phyloP scores from a whole-genome alignment of 257 asterid species.

The Marsdenia floribunda region DNA sequence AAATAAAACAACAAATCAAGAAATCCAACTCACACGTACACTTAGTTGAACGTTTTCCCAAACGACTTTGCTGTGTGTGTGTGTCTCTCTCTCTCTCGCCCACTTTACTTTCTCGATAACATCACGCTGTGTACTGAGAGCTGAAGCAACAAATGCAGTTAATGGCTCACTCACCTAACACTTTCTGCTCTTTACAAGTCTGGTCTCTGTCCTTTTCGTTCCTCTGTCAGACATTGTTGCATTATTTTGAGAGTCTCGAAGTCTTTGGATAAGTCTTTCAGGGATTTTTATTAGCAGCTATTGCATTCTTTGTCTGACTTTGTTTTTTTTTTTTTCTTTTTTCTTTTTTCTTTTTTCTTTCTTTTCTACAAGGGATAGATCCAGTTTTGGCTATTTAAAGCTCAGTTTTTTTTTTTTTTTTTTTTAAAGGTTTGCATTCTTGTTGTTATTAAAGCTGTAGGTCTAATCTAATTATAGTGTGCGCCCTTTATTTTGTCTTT shows the following conservation, averaged over 20 bases:
- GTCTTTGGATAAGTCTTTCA: conserved; percentile 15
- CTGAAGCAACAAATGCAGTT: conserved; percentile 16
- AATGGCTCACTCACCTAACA: conserved; percentile 20
- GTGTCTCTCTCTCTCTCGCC: neutral
- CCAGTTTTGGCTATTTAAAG: neutral
- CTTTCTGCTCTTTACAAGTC: conserved; percentile 5
- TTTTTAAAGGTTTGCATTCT: neutral
- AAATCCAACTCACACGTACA: neutral
- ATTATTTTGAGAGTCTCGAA: conserved; percentile 3
- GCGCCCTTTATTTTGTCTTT: conserved; percentile 4
- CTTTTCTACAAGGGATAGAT: neutral
- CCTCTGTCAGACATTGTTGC: conserved; percentile 11
- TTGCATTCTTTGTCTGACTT: neutral
- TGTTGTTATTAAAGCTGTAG: conserved; percentile 1
- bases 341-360: neutral
- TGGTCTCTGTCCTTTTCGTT: conserved; percentile 12
- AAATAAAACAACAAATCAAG: neutral
- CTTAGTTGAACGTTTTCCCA: neutral
- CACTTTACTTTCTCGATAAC: neutral
- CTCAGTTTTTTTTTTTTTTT: too few species aligned
- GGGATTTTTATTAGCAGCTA: conserved; percentile 7
- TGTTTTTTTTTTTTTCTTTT: neutral
- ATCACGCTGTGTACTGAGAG: neutral
- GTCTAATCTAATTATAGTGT: neutral
- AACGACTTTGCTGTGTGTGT: neutral